A percentile compares a stretch with the other conserved stretches of the same genome.
phyloP scores from a whole-genome alignment of 148 eudicot species.

The Pouteria glomerata region DNA sequence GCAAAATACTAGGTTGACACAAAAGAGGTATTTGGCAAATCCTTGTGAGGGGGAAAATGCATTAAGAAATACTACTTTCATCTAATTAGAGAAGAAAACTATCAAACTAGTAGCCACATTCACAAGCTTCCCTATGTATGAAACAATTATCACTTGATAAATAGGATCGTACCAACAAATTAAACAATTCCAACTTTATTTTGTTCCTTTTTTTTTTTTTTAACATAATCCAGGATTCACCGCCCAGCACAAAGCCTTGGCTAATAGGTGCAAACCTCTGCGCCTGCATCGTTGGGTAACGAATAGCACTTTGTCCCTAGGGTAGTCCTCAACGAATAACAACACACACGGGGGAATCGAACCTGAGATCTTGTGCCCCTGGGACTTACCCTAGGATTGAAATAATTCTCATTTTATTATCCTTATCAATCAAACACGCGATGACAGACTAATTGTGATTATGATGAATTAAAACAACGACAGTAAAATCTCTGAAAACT shows the following conservation, averaged over 20 bases:
- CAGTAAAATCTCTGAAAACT: not conserved
- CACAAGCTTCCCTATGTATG: not conserved
- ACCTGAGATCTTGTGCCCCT: too few species aligned
- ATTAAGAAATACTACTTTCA: not conserved
- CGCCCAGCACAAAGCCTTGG: too few species aligned
- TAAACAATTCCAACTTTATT: not conserved
- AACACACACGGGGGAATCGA: too few species aligned
- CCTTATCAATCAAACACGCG: not conserved
- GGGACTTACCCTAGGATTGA: too few species aligned
- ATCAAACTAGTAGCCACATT: not conserved
- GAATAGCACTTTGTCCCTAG: too few species aligned
- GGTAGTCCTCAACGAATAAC: too few species aligned
- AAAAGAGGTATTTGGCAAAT: not conserved
- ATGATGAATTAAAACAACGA: not conserved
- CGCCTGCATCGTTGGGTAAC: too few species aligned
- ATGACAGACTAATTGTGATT: not conserved
- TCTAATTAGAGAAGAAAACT: not conserved
- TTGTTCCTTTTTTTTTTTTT: too few species aligned
- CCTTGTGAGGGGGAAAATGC: not conserved
- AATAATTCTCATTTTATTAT: too few species aligned
- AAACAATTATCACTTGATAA: not conserved
- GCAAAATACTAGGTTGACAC: not conserved
- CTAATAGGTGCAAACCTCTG: too few species aligned
- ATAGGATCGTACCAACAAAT: not conserved
- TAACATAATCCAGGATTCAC: too few species aligned